Evolutionary conservation across 257 asterid species (phyloP).

Genomic region (Plantago ovata): DNA sequence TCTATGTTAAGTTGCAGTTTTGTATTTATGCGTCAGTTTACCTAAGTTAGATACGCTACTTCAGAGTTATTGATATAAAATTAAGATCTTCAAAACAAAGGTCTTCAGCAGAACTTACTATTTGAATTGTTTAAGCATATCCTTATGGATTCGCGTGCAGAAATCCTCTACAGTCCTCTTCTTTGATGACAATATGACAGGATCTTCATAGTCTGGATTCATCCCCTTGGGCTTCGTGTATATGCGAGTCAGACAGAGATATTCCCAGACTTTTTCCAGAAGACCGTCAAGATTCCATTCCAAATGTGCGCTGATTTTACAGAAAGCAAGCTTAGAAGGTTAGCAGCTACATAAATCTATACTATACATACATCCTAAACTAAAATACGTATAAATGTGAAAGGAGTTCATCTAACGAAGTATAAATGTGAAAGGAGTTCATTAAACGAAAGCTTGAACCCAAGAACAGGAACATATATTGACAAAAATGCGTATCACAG

Average conservation of each 20-base stretch:
- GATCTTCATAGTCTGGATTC: slow-evolving; percentile 99
- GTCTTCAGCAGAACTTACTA: slow-evolving; percentile 46
- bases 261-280: slow-evolving; percentile 93
- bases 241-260: slow-evolving; percentile 86
- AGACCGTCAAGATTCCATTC: slow-evolving; percentile 99
- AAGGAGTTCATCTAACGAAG: no score
- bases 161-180: slow-evolving; percentile 87
- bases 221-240: slow-evolving; percentile 98
- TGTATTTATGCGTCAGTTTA: neutral
- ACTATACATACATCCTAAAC: slow-evolving; percentile 1
- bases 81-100: neutral
- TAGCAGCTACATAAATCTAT: neutral
- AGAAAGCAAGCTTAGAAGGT: neutral
- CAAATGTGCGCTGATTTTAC: slow-evolving; percentile 75
- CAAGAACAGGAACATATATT: no score
- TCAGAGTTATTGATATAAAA: neutral
- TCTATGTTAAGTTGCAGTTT: neutral
- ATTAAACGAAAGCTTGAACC: no score
- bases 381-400: no score
- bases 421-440: no score
- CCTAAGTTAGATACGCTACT: neutral
- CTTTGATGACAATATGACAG: slow-evolving; percentile 92
- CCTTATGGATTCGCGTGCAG: slow-evolving; percentile 89
- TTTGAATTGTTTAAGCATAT: slow-evolving; percentile 90
- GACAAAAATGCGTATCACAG: no score